Base-by-base conservation (phyloP, 2,329 filamentous ascomycete species). In the Aureobasidium vineae region DNA sequence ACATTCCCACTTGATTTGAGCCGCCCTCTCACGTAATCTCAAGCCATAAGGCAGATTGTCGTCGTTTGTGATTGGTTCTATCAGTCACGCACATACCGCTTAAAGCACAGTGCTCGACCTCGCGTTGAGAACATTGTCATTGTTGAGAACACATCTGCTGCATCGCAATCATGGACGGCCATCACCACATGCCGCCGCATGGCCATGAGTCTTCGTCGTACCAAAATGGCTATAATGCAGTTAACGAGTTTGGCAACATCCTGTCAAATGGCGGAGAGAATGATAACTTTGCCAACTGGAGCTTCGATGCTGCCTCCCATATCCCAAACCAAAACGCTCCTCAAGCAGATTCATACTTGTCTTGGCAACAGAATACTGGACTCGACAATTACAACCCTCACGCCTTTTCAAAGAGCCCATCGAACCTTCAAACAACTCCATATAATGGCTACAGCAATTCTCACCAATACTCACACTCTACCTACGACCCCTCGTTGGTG, bases 131-230 rank as follows among this genome's bases (percentile, higher is more conserved):
- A 61, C 57, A 13, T 31, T 28, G 16, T 43, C 40, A 16, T 33
- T 33, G 54, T 59, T 59, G 40, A 59, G 54, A 59, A 59, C 54
- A 31, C 23, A 21, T 21, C 21, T 40, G 16, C 57, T 52, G 41
- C 31, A 21, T 63, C 19, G 52, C 66, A 36, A 52, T 28, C 33
- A 65, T 65, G 61, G 67, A 65, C 56, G 64, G 50, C 36, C 68
- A 63, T 23, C 66, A 69, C 70, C 73, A 75, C 66, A 67, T 70
- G 63, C 67, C 69, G 38, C 68, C 66, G 50, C 68, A 66, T 68
- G 68, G 72, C 68, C 71, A 73, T 67, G 73, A 69, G 2, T 36
- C 61, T 54, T 64, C 61, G 5, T 52, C 60, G 21, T 73, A 71
- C 38, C 68, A 71, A 59, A 73, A 72, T 67, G 70, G 61, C 28